Percentiles rank a stretch among this genome's conserved stretches.
phyloP scores from a whole-genome alignment of 345 rosid species.

The Dipteronia dyeriana region DNA sequence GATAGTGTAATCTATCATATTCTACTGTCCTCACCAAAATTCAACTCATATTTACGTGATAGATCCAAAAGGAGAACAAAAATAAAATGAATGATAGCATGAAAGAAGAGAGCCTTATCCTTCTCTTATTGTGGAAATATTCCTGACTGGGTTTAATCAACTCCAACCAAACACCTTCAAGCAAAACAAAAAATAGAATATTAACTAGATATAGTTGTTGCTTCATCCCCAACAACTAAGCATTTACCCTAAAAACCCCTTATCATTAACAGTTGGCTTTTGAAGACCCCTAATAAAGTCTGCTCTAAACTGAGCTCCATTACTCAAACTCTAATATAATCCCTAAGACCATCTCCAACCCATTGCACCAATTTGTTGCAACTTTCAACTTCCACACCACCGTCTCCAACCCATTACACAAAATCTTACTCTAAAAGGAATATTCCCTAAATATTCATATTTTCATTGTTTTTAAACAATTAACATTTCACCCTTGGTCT shows the following conservation, averaged over 20 bases:
- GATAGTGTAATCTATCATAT: background rate
- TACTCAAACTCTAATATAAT: background rate
- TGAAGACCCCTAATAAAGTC: background rate
- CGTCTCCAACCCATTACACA: too few relatives aligned
- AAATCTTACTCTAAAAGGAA: too few relatives aligned
- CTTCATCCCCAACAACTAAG: background rate
- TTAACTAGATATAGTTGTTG: background rate
- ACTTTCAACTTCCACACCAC: too few relatives aligned
- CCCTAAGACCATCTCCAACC: too few relatives aligned
- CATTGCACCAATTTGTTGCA: too few relatives aligned
- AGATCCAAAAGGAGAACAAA: background rate
- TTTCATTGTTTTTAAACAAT: too few relatives aligned
- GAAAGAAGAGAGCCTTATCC: too few relatives aligned
- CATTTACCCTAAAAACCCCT: background rate
- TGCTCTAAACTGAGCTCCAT: too few relatives aligned
- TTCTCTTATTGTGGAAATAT: background rate
- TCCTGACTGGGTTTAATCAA: conserved; percentile 1
- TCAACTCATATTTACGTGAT: background rate
- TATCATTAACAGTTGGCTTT: background rate
- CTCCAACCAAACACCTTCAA: background rate
- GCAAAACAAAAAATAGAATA: background rate
- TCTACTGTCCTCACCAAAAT: background rate
- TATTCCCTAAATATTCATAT: too few relatives aligned
- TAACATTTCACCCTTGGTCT: too few relatives aligned
- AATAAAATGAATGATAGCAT: background rate